phyloP scores from a whole-genome alignment of 352 stramenopile genomes.

The Globisporangium abappressorium region DNA sequence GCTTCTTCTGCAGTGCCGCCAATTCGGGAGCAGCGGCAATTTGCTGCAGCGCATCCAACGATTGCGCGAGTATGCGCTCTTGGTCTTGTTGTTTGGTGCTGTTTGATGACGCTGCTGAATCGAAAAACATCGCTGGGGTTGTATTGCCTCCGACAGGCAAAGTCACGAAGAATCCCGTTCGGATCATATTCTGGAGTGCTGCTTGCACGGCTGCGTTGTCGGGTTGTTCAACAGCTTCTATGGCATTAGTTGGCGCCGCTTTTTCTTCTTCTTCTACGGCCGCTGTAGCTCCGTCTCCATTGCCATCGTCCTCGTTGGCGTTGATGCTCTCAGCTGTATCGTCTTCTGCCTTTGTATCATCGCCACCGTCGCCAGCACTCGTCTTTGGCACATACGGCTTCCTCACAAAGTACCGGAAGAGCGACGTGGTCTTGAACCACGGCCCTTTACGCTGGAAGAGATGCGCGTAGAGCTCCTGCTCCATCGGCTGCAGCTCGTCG shows the following conservation, averaged over 20 bases:
- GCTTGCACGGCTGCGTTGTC: conserved; percentile 14
- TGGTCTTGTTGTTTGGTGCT: conserved; percentile 16
- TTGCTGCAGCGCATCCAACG: conserved; percentile 52
- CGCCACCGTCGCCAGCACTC: not conserved
- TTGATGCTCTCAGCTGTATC: not conserved
- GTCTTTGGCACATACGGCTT: conserved; percentile 5
- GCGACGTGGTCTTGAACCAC: conserved; percentile 68
- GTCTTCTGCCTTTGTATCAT: not conserved
- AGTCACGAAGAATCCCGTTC: conserved; percentile 11
- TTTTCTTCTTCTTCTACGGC: not conserved
- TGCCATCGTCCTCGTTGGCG: not conserved
- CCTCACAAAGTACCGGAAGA: conserved; percentile 53
- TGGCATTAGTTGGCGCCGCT: too few relatives aligned
- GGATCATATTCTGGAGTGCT: conserved; percentile 8
- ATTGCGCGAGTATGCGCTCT: conserved; percentile 19
- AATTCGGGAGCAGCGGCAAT: conserved; percentile 50
- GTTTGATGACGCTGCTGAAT: not conserved
- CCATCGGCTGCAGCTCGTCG: conserved; percentile 34
- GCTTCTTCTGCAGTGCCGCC: conserved; percentile 44
- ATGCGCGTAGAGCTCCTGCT: conserved; percentile 72
- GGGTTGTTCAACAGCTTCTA: not conserved
- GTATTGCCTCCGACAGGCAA: not conserved
- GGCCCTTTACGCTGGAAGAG: conserved; percentile 73
- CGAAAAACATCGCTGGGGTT: conserved; percentile 5
- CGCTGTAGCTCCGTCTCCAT: not conserved